Percentiles rank a stretch among this genome's conserved stretches.
Evolutionary conservation across 164 flowering plant genomes (phyloP).

Genomic region (Saururus chinensis): DNA sequence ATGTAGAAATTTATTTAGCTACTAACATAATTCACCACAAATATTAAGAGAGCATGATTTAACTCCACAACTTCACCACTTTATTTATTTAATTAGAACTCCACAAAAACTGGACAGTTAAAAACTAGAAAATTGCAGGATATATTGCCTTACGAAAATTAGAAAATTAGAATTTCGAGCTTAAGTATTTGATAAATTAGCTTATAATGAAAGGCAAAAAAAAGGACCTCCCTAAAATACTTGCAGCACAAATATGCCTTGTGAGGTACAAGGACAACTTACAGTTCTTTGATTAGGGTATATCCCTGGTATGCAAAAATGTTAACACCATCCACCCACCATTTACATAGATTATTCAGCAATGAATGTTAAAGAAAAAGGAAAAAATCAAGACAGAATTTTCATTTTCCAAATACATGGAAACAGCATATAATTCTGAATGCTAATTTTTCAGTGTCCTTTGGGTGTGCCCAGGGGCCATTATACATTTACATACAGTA

Average conservation of each 20-base stretch:
- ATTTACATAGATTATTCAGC: background rate
- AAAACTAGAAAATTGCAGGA: too few species aligned
- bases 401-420: constrained; percentile 9
- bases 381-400: constrained; percentile 1
- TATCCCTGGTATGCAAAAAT: background rate
- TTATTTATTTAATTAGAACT: background rate
- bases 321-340: background rate
- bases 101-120: background rate
- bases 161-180: too few species aligned
- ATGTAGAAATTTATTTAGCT: background rate
- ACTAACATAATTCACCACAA: background rate
- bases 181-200: too few species aligned
- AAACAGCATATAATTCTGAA: background rate
- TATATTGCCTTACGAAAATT: too few species aligned
- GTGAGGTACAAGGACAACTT: background rate
- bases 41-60: background rate
- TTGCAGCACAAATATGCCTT: background rate
- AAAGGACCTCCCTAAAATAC: background rate
- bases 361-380: background rate
- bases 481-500: constrained; percentile 65
- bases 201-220: background rate
- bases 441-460: constrained; percentile 24
- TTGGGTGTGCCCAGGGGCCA: constrained; percentile 24
- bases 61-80: background rate
- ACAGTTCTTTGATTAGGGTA: background rate